Conservation (phyloP, 768 basidiomycete genomes). For the Clavaria fumosa region DNA sequence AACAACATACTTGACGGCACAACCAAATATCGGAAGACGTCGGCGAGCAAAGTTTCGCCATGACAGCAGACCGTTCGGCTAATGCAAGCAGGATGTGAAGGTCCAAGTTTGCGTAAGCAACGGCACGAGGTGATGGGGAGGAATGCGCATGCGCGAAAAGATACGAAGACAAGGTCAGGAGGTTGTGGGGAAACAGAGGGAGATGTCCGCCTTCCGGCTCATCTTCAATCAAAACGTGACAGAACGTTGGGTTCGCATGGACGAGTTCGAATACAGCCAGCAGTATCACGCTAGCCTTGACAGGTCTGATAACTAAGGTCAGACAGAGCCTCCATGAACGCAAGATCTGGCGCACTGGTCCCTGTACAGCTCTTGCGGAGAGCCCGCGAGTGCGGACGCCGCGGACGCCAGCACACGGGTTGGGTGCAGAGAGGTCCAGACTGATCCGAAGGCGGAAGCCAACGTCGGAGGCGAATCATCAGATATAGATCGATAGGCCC, state of each 20-base stretch:
- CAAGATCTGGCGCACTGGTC: slow-evolving; percentile 27
- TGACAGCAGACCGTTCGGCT: slow-evolving; percentile 32
- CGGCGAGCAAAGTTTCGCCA: slow-evolving; percentile 31
- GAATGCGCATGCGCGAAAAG: slow-evolving; percentile 54
- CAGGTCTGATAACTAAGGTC: slow-evolving; percentile 30
- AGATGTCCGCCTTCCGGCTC: slow-evolving; percentile 15
- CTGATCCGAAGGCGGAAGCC: slow-evolving; percentile 32
- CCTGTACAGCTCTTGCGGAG: slow-evolving; percentile 39
- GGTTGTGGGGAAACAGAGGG: slow-evolving; percentile 29
- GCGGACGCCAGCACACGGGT: slow-evolving; percentile 35
- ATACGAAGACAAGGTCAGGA: slow-evolving; percentile 49
- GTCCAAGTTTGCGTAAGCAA: slow-evolving; percentile 45
- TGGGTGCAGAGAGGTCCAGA: slow-evolving; percentile 37
- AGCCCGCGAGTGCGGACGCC: slow-evolving; percentile 28
- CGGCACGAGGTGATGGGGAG: slow-evolving; percentile 36
- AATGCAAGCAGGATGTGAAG: slow-evolving; percentile 37
- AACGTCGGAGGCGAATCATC: slow-evolving; percentile 39
- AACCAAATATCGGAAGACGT: slow-evolving; percentile 29
- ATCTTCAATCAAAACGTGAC: slow-evolving; percentile 28
- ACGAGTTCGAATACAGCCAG: slow-evolving; percentile 50
- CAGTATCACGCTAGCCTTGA: slow-evolving; percentile 41
- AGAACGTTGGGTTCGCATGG: slow-evolving; percentile 33
- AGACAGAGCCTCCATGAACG: slow-evolving; percentile 4
- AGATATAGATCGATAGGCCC: slow-evolving; percentile 39
- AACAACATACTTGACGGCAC: slow-evolving; percentile 33